These are phyloP conservation scores for Diaporthe citri DNA, from an alignment of 2,329 filamentous ascomycete genomes.

Conservation along the genomic window DNA sequence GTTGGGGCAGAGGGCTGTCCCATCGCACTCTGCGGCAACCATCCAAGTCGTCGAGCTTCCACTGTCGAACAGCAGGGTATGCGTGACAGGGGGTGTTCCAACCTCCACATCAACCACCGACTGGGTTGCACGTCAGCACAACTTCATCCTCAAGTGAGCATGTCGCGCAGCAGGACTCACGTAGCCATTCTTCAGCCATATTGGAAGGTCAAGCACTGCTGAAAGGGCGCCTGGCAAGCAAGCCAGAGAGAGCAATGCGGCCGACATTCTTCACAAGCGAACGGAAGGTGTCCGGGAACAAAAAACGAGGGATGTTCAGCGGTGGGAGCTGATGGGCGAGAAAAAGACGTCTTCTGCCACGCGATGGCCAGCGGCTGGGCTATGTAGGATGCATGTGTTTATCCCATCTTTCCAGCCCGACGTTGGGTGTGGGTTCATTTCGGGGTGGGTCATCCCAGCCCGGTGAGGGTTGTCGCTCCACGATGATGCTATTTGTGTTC, in stretches of 20 bases:
- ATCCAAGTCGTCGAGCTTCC: conserved; percentile 53
- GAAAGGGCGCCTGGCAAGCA: conserved; percentile 26
- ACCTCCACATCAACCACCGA: conserved; percentile 41
- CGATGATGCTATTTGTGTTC: conserved; percentile 16
- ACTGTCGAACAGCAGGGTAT: conserved; percentile 51
- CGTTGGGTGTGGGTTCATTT: conserved; percentile 10
- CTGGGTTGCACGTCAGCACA: not conserved
- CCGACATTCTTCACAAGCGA: conserved; percentile 33
- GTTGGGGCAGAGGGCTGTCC: conserved; percentile 45
- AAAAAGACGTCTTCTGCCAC: too few species aligned
- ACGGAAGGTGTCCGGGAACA: not conserved
- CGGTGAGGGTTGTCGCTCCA: conserved; percentile 13
- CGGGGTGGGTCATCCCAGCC: conserved; percentile 8
- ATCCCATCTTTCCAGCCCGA: not conserved
- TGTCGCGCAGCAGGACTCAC: not conserved
- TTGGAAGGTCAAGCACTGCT: conserved; percentile 32
- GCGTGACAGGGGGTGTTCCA: conserved; percentile 48
- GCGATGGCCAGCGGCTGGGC: not conserved
- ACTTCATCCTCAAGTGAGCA: not conserved
- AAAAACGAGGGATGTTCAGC: conserved; percentile 5
- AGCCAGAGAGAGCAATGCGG: conserved; percentile 24
- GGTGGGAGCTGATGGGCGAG: not conserved
- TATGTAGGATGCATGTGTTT: conserved; percentile 1
- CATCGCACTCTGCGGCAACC: conserved; percentile 45
- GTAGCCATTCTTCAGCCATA: conserved; percentile 28